phyloP scores from a whole-genome alignment of 306 rosid genomes.

The Prunus mira region DNA sequence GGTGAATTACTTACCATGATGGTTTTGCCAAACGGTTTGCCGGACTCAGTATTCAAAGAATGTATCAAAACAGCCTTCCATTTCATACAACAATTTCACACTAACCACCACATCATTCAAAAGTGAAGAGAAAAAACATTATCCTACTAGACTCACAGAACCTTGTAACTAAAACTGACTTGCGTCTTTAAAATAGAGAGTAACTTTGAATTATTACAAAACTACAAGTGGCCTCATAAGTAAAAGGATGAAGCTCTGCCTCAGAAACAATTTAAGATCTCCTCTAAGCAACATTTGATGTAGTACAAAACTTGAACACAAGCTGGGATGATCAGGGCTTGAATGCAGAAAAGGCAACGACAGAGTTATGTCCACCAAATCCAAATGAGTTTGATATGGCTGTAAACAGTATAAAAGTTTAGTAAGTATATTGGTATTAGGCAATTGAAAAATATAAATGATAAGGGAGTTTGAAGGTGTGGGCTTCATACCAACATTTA shows the following conservation, averaged over 20 bases:
- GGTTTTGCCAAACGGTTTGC: too few relatives aligned
- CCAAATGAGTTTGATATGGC: conserved; percentile 96
- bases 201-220: conserved; percentile 24
- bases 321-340: conserved; percentile 59
- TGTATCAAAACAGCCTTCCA: neutral
- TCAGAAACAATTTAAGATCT: conserved; percentile 34
- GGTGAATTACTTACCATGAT: neutral
- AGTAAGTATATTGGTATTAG: conserved; percentile 8
- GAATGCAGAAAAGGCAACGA: conserved; percentile 87
- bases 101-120: neutral
- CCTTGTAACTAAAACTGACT: neutral
- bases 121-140: neutral
- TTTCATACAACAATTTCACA: conserved; percentile 2
- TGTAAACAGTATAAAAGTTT: conserved; percentile 28
- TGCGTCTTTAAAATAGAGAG: conserved; percentile 19
- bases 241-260: conserved; percentile 35
- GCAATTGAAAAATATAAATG: conserved; percentile 4
- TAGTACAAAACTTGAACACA: conserved; percentile 33
- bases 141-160: neutral
- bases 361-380: conserved; percentile 98
- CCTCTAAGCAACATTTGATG: conserved; percentile 28
- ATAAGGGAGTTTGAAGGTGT: conserved; percentile 9
- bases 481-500: conserved; percentile 79
- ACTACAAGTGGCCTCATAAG: conserved; percentile 20
- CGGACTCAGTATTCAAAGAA: neutral